Evolutionary conservation across 2,329 filamentous ascomycete species (phyloP).

Genomic region (Penicillium sp.): DNA sequence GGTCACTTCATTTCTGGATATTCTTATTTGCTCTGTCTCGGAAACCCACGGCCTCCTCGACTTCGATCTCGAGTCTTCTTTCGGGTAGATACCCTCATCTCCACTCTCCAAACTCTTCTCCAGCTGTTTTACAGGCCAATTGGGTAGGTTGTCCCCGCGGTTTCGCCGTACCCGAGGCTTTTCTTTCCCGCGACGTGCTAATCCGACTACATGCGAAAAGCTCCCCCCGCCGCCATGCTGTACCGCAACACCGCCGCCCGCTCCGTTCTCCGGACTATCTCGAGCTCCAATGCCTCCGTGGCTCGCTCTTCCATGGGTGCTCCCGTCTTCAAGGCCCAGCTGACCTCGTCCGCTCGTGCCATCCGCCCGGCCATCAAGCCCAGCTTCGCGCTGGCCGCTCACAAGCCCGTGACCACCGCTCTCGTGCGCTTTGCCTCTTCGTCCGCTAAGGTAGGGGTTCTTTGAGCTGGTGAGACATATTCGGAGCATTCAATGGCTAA

Average conservation of each 20-base stretch:
- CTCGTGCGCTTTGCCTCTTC: conserved; percentile 50
- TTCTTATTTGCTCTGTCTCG: conserved; percentile 31
- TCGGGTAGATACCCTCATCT: conserved; percentile 33
- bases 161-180: conserved; percentile 33
- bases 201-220: conserved; percentile 32
- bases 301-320: conserved; percentile 42
- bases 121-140: conserved; percentile 31
- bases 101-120: conserved; percentile 24
- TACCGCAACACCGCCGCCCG: conserved; percentile 46
- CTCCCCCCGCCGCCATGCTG: conserved; percentile 42
- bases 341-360: conserved; percentile 44
- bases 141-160: conserved; percentile 26
- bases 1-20: conserved; percentile 35
- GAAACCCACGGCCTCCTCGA: conserved; percentile 36
- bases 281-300: conserved; percentile 44
- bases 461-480: background rate
- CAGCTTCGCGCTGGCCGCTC: conserved; percentile 43
- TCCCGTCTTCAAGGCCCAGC: conserved; percentile 45
- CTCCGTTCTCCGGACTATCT: conserved; percentile 45
- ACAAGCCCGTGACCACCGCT: conserved; percentile 48
- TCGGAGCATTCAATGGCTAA: conserved; percentile 48
- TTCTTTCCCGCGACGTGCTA: conserved; percentile 28
- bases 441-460: conserved; percentile 48
- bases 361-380: conserved; percentile 36
- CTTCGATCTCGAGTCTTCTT: conserved; percentile 30